Evolutionary conservation across 495 filamentous ascomycete genomes (phyloP).

Genomic region (Penicillium longicatenatum): DNA sequence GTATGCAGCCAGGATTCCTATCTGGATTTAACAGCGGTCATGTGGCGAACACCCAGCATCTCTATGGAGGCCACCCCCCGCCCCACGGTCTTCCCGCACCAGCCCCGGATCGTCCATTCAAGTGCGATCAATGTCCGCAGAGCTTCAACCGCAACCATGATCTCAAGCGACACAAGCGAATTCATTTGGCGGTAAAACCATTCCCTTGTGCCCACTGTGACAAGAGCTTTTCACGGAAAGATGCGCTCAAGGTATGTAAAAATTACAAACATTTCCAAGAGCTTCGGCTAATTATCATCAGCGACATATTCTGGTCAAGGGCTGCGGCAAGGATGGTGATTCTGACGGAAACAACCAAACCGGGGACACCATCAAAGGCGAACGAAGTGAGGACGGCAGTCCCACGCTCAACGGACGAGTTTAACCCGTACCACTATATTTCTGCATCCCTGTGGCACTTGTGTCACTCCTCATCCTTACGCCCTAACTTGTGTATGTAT

Average conservation of each 20-base stretch:
- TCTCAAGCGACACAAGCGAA: conserved; percentile 91
- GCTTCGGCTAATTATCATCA: conserved; percentile 34
- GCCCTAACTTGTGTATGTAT: conserved; percentile 16
- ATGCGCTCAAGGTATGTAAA: conserved; percentile 84
- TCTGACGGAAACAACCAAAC: conserved; percentile 20
- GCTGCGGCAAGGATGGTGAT: conserved; percentile 66
- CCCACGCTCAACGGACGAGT: conserved; percentile 25
- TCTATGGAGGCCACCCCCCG: conserved; percentile 53
- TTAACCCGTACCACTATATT: conserved; percentile 11
- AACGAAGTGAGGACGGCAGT: conserved; percentile 30
- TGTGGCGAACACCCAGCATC: conserved; percentile 57
- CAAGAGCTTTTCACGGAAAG: conserved; percentile 96
- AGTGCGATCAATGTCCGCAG: conserved; percentile 88
- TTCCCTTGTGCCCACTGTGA: conserved; percentile 91
- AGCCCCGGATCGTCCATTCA: conserved; percentile 84
- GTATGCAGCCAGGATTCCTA: conserved; percentile 53
- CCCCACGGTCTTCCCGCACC: conserved; percentile 43
- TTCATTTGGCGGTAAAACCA: conserved; percentile 93
- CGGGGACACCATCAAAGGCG: conserved; percentile 21
- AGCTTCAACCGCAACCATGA: conserved; percentile 98
- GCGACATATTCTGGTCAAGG: conserved; percentile 93
- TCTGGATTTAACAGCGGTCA: conserved; percentile 59
- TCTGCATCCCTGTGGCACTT: conserved; percentile 8
- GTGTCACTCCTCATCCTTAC: neutral
- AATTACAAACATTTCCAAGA: conserved; percentile 9